Evolutionary conservation across 768 basidiomycete species (phyloP).

Genomic region (Termitomyces sp.): DNA sequence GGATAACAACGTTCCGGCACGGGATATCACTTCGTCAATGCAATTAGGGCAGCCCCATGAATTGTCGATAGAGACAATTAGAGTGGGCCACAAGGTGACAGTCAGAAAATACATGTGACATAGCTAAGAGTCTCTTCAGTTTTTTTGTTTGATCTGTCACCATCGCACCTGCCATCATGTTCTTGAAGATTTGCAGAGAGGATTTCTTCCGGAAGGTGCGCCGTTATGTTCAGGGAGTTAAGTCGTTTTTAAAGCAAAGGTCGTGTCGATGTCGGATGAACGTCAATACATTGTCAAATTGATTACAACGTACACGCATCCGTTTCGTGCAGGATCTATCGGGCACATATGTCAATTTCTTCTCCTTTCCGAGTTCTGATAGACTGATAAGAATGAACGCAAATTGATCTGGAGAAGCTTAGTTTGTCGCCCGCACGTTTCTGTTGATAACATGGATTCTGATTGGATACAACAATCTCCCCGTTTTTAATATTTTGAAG

Average conservation of each 20-base stretch:
- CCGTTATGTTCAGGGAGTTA: background rate
- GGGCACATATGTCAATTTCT: too few relatives aligned
- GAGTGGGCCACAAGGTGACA: background rate
- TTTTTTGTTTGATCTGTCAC: background rate
- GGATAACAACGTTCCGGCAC: background rate
- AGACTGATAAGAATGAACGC: too few relatives aligned
- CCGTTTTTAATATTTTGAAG: constrained; percentile 38
- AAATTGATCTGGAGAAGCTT: too few relatives aligned
- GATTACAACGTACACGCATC: too few relatives aligned
- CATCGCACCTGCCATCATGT: too few relatives aligned
- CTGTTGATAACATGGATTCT: background rate
- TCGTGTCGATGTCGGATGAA: background rate
- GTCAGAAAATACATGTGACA: background rate
- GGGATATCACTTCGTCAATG: background rate
- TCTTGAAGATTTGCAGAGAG: background rate
- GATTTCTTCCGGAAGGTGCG: background rate
- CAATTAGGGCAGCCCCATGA: background rate
- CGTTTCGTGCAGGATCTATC: too few relatives aligned
- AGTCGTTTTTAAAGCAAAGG: background rate
- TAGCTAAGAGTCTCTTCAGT: background rate
- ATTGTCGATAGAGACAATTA: background rate
- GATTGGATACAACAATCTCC: too few relatives aligned
- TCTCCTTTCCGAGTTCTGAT: too few relatives aligned
- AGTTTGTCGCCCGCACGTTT: too few relatives aligned
- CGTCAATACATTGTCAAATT: too few relatives aligned